Percentiles rank a stretch among this genome's conserved stretches.
Evolutionary conservation across 2,329 filamentous ascomycete species (phyloP).

Genomic region (Metarhizium guizhouense): DNA sequence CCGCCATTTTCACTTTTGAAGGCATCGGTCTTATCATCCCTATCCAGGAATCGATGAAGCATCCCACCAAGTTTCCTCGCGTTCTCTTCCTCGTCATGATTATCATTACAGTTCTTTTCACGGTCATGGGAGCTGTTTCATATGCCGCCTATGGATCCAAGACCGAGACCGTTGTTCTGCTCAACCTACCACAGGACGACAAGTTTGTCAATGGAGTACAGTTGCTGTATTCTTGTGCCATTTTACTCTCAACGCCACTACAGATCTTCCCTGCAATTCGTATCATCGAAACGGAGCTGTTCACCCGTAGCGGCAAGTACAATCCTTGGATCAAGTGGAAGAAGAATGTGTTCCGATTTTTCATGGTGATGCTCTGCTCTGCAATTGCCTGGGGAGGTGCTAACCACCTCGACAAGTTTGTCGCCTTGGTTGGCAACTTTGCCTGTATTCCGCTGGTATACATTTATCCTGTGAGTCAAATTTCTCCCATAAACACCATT

Average conservation of each 20-base stretch:
- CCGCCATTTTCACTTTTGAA: constrained; percentile 97
- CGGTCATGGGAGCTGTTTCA: constrained; percentile 82
- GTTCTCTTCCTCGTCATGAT: constrained; percentile 90
- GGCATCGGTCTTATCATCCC: constrained; percentile 96
- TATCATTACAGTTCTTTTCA: constrained; percentile 85
- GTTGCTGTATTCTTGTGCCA: constrained; percentile 96
- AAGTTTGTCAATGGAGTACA: constrained; percentile 94
- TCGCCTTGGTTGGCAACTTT: constrained; percentile 91
- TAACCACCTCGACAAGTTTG: constrained; percentile 93
- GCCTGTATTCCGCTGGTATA: constrained; percentile 95
- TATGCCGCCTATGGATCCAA: constrained; percentile 94
- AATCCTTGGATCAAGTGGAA: constrained; percentile 99
- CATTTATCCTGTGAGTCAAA: constrained; percentile 77
- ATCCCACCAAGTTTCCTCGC: constrained; percentile 80
- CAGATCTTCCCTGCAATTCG: constrained; percentile 97
- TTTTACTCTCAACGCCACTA: constrained; percentile 85
- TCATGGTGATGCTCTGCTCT: constrained; percentile 80
- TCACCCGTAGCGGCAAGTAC: constrained; percentile 91
- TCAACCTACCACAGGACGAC: constrained; percentile 93
- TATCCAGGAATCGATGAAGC: constrained; percentile 93
- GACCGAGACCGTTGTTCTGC: constrained; percentile 91
- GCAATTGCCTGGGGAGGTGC: constrained; percentile 87
- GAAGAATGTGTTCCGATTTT: constrained; percentile 95
- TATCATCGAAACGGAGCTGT: constrained; percentile 90
- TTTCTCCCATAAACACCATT: constrained; percentile 15